Evolutionary conservation across 2,329 filamentous ascomycete species (phyloP), one percentile per base, ranked within the genome.

Genomic region (Colletotrichum cereale): DNA sequence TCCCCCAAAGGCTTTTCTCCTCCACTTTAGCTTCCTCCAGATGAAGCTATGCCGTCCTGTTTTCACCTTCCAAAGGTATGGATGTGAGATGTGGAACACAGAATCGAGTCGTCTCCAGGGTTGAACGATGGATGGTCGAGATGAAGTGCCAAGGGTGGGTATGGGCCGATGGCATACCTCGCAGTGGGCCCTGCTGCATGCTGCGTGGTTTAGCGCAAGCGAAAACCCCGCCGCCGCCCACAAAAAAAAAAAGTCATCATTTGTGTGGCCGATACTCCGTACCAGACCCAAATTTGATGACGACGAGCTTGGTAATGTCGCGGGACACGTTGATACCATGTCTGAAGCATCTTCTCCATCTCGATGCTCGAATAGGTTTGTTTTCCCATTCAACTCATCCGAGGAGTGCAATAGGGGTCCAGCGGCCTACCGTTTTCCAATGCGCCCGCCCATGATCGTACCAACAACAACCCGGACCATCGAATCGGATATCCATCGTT

Each of bases 221-320:
- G 21, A 62, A 57, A 62, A 57, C 40, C 50, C 44, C 29, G n/a
- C 42, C 42, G 42, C 42, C 7, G 42, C 67, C 56, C n/a, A n/a
- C n/a, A n/a, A n/a, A n/a, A n/a, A n/a, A n/a, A 31, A 50, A 52
- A 42, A 29, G 47, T 38, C 42, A 21, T 36, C 40, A 71, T 71
- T 36, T 62, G 48, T n/a, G 60, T 40, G 63, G 52, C 55, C 67
- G 48, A 40, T 61, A n/a, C 48, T 38, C 42, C 44, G 42, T 61
- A n/a, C 29, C 44, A 55, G 24, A 56, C 55, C 55, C 18, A 58
- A 63, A 40, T 38, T 63, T 68, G 57, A 44, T 68, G 68, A 71
- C 26, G 44, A 68, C 60, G 65, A 63, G 58, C 68, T 52, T 58
- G 58, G 24, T 38, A 68, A 68, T 62, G 58, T 60, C 53, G 42